These are phyloP conservation scores for Hypoxylon crocopeplum DNA, from an alignment of 495 filamentous ascomycete species.

Conservation along the genomic window DNA sequence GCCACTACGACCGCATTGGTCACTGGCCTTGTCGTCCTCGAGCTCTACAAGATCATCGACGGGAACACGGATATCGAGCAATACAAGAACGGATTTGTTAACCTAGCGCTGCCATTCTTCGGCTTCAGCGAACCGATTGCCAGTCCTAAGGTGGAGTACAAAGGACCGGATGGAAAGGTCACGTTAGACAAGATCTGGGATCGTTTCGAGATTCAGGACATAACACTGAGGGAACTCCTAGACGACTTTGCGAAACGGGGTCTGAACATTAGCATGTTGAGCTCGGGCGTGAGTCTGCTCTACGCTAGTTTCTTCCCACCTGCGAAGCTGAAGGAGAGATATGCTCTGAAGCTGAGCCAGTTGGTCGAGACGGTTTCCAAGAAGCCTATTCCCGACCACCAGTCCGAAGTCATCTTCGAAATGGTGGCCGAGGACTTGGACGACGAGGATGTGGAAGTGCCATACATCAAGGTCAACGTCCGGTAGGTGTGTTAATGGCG, in stretches of 20 bases:
- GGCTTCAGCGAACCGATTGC: constrained; percentile 96
- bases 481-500: constrained; percentile 41
- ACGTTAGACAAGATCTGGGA: constrained; percentile 97
- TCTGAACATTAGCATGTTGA: constrained; percentile 87
- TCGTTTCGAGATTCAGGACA: constrained; percentile 89
- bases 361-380: constrained; percentile 88
- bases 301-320: constrained; percentile 95
- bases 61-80: constrained; percentile 94
- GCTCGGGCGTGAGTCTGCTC: constrained; percentile 93
- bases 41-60: constrained; percentile 96
- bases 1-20: constrained; percentile 96
- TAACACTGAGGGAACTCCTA: constrained; percentile 84
- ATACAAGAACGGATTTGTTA: constrained; percentile 99
- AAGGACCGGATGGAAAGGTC: constrained; percentile 75
- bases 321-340: constrained; percentile 81
- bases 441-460: constrained; percentile 96
- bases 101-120: constrained; percentile 95
- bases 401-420: constrained; percentile 96
- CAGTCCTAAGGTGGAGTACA: constrained; percentile 89
- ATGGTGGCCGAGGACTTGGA: constrained; percentile 89
- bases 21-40: constrained; percentile 89
- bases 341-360: constrained; percentile 70
- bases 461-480: constrained; percentile 90
- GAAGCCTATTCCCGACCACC: constrained; percentile 88
- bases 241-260: constrained; percentile 81